These are phyloP conservation scores for Aleurites moluccanus DNA, from an alignment of 441 rosid species.

Conservation along the genomic window DNA sequence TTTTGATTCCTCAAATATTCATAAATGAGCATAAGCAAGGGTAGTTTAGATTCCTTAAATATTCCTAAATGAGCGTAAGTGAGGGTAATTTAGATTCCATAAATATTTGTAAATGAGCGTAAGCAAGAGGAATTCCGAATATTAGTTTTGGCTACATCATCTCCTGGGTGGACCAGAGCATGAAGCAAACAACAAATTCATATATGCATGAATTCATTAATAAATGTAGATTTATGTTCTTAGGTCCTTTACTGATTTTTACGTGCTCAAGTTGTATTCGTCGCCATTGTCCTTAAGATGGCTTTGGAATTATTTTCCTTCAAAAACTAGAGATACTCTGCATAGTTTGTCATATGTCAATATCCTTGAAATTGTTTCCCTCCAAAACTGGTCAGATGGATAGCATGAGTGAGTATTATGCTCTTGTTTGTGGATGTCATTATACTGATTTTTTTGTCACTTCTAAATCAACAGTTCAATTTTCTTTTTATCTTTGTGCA, in stretches of 20 bases:
- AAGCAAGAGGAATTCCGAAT: background rate
- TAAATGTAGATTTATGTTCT: background rate
- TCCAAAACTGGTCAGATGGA: background rate
- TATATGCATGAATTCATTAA: background rate
- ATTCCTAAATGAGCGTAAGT: background rate
- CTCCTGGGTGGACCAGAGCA: background rate
- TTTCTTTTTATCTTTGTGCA: constrained; percentile 24
- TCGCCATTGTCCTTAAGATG: background rate
- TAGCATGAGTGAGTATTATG: too few species aligned
- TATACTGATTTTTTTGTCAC: background rate
- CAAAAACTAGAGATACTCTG: background rate
- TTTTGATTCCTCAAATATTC: background rate
- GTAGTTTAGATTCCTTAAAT: background rate
- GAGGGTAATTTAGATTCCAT: background rate
- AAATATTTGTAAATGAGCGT: background rate
- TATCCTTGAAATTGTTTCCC: background rate
- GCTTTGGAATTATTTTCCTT: background rate
- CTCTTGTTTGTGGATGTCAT: background rate
- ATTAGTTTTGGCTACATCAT: background rate
- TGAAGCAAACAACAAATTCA: background rate
- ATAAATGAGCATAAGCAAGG: background rate
- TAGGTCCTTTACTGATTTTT: background rate
- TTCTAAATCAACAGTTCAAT: background rate
- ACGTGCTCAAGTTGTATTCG: constrained; percentile 2
- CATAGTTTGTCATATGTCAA: background rate